Conservation (phyloP, 2,329 filamentous ascomycete genomes). For the Chrysosporium queenslandicum region DNA sequence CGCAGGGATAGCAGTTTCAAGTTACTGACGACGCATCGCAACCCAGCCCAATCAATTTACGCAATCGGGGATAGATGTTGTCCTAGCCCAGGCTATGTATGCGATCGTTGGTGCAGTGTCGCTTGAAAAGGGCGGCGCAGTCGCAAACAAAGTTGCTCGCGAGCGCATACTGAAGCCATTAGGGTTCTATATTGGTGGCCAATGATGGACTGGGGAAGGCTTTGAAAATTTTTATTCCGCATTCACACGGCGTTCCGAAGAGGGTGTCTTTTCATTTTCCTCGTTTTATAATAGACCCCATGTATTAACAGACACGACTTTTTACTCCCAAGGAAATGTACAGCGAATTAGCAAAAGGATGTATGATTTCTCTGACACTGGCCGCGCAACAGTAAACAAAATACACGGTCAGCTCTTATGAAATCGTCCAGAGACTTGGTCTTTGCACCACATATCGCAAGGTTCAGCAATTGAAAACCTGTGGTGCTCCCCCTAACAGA, state of each 20-base stretch:
- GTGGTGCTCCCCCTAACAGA: conserved; percentile 52
- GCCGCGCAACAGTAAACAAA: conserved; percentile 56
- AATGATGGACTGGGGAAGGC: not conserved
- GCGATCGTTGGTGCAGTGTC: conserved; percentile 81
- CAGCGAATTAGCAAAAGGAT: conserved; percentile 32
- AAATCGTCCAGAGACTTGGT: conserved; percentile 44
- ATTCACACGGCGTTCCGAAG: conserved; percentile 18
- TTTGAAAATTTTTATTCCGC: conserved; percentile 8
- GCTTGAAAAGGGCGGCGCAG: conserved; percentile 73
- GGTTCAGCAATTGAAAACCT: conserved; percentile 52
- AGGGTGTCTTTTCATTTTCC: conserved; percentile 2
- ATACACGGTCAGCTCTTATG: conserved; percentile 66
- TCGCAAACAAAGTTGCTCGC: conserved; percentile 63
- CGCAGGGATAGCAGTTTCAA: not conserved
- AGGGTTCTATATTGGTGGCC: conserved; percentile 29
- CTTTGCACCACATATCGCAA: conserved; percentile 55
- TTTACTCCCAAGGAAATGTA: not conserved
- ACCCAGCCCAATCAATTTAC: conserved; percentile 37
- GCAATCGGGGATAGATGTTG: conserved; percentile 61
- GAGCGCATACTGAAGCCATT: conserved; percentile 59
- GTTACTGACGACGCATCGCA: not conserved
- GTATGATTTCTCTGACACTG: conserved; percentile 78
- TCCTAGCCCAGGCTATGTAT: conserved; percentile 68
- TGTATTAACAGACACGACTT: conserved; percentile 15
- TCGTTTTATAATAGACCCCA: conserved; percentile 9